These are phyloP conservation scores for Cladosporium oxysporum DNA, from an alignment of 2,329 filamentous ascomycete species.

Conservation along the genomic window DNA sequence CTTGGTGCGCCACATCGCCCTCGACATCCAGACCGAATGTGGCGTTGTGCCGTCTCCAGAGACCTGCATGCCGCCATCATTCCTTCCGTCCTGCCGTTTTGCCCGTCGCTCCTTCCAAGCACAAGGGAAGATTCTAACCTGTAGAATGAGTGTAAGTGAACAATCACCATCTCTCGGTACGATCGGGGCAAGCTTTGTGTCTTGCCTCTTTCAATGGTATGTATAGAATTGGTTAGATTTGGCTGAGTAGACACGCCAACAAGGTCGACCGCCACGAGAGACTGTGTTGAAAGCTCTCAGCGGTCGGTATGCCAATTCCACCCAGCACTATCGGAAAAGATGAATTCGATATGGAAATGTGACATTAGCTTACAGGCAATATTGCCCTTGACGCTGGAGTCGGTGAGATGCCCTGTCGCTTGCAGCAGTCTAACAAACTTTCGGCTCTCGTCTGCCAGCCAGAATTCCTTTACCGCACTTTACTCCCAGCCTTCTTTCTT, in stretches of 20 bases:
- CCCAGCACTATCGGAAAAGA: background rate
- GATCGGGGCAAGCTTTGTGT: background rate
- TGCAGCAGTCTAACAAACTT: slow-evolving; percentile 1
- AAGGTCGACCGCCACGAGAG: background rate
- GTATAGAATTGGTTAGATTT: background rate
- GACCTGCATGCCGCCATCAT: background rate
- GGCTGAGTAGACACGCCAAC: background rate
- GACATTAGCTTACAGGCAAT: background rate
- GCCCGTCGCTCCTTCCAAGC: background rate
- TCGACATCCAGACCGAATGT: background rate
- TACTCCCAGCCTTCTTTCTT: background rate
- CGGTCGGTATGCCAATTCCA: background rate
- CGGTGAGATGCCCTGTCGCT: background rate
- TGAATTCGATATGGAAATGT: background rate
- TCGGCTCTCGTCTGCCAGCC: background rate
- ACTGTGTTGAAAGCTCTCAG: background rate
- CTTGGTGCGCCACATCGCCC: background rate
- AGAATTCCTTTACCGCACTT: slow-evolving; percentile 4
- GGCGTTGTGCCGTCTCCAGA: background rate
- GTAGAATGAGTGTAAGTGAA: background rate
- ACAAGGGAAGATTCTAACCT: background rate
- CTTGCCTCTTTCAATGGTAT: background rate
- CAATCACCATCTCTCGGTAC: background rate
- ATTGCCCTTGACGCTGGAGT: background rate
- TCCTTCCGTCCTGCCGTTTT: background rate